Evolutionary conservation across 306 rosid genomes (phyloP).

Genomic region (Aeschynomene evenia): DNA sequence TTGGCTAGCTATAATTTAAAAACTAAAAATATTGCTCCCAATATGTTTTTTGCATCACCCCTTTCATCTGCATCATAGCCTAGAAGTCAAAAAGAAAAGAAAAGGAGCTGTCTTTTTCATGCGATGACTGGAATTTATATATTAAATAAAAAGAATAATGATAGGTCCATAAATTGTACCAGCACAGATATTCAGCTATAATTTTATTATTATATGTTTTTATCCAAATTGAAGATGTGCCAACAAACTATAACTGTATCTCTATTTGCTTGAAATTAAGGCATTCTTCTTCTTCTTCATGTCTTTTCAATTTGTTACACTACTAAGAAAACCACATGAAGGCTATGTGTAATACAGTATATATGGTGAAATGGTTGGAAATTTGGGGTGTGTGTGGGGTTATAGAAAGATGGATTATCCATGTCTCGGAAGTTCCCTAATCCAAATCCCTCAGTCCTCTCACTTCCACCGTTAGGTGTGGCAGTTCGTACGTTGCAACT

Average conservation of each 20-base stretch:
- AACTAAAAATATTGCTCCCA: too few relatives aligned
- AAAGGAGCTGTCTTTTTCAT: neutral
- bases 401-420: constrained; percentile 43
- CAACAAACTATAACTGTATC: constrained; percentile 8
- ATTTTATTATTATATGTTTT: neutral
- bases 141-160: too few relatives aligned
- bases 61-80: neutral
- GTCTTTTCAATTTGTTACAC: neutral
- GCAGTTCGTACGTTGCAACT: neutral
- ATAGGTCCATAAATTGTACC: neutral
- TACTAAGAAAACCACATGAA: neutral
- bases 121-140: neutral
- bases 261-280: constrained; percentile 27
- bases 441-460: constrained; percentile 40
- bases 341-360: too few relatives aligned
- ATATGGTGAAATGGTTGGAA: constrained; percentile 24
- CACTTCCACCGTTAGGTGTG: constrained; percentile 31
- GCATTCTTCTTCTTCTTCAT: constrained; percentile 15
- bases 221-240: constrained; percentile 2
- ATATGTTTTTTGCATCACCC: neutral
- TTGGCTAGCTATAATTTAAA: neutral
- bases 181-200: neutral
- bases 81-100: neutral
- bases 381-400: constrained; percentile 36
- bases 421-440: constrained; percentile 45